Evolutionary conservation across 352 stramenopile species (phyloP).

Genomic region (Pythium myriotylum): DNA sequence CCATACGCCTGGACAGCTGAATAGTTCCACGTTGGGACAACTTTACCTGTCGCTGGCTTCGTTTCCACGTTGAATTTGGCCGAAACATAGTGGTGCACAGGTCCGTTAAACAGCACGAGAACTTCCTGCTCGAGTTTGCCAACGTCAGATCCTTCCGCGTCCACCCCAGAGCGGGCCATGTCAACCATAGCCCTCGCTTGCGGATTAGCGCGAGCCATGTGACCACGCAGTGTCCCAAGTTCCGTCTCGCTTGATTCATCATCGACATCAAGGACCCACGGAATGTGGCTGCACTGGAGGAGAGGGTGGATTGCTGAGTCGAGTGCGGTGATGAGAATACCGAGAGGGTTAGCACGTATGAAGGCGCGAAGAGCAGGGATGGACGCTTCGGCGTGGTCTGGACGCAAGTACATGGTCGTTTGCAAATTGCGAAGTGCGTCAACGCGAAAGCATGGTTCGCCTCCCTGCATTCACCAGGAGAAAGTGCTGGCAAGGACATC

Average conservation of each 20-base stretch:
- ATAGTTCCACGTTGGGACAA: slow-evolving; percentile 35
- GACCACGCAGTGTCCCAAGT: slow-evolving; percentile 19
- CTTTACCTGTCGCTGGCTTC: slow-evolving; percentile 28
- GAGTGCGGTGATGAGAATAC: slow-evolving; percentile 25
- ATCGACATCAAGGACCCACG: slow-evolving; percentile 24
- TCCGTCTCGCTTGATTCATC: slow-evolving; percentile 23
- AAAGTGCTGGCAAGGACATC: too few relatives aligned
- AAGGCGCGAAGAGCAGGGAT: slow-evolving; percentile 26
- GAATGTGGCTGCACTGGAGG: slow-evolving; percentile 29
- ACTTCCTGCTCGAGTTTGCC: slow-evolving; percentile 20
- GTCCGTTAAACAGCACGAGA: slow-evolving; percentile 25
- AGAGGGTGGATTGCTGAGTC: slow-evolving; percentile 19
- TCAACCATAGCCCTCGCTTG: slow-evolving; percentile 19
- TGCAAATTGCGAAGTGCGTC: slow-evolving; percentile 1
- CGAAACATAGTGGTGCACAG: slow-evolving; percentile 24
- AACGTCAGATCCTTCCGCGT: background rate
- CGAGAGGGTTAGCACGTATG: slow-evolving; percentile 28
- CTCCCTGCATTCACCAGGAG: too few relatives aligned
- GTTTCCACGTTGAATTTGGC: slow-evolving; percentile 22
- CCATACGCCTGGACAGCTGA: slow-evolving; percentile 25
- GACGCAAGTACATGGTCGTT: slow-evolving; percentile 21
- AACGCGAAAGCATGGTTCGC: too few relatives aligned
- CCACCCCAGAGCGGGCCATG: slow-evolving; percentile 7
- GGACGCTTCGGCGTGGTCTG: slow-evolving; percentile 25
- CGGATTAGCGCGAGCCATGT: slow-evolving; percentile 27